These are phyloP conservation scores for Calonectria pseudoturangicola DNA, from an alignment of 2,329 filamentous ascomycete species.

Conservation along the genomic window DNA sequence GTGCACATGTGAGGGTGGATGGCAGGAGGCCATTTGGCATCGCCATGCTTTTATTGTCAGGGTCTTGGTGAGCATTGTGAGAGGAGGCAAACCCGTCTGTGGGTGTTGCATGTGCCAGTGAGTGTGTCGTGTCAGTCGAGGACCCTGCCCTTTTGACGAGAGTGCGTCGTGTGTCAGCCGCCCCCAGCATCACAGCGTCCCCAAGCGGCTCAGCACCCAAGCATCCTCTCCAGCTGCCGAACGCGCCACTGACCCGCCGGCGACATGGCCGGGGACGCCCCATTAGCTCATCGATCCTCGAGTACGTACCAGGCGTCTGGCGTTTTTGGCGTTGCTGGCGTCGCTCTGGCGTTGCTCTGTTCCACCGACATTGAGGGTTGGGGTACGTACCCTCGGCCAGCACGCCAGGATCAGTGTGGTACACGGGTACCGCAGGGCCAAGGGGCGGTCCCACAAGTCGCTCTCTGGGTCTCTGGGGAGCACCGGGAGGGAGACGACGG, in stretches of 20 bases:
- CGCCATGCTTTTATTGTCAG: neutral
- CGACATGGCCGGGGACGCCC: conserved; percentile 46
- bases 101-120: conserved; percentile 34
- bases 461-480: conserved; percentile 46
- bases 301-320: conserved; percentile 46
- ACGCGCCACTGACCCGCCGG: conserved; percentile 51
- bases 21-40: neutral
- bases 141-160: conserved; percentile 19
- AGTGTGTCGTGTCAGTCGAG: conserved; percentile 29
- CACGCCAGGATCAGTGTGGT: conserved; percentile 36
- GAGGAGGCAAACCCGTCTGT: conserved; percentile 7
- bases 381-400: conserved; percentile 27
- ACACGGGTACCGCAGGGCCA: conserved; percentile 38
- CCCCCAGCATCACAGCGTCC: conserved; percentile 30
- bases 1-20: neutral
- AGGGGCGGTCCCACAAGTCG: conserved; percentile 40
- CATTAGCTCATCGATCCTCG: conserved; percentile 51
- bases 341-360: conserved; percentile 26
- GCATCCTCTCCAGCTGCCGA: conserved; percentile 49
- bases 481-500: conserved; percentile 43
- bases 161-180: conserved; percentile 42
- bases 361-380: conserved; percentile 24
- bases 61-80: conserved; percentile 7
- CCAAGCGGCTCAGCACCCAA: conserved; percentile 48
- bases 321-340: conserved; percentile 31